Evolutionary conservation across 2,329 filamentous ascomycete genomes (phyloP).

Genomic region (Pseudocercospora eumusae): DNA sequence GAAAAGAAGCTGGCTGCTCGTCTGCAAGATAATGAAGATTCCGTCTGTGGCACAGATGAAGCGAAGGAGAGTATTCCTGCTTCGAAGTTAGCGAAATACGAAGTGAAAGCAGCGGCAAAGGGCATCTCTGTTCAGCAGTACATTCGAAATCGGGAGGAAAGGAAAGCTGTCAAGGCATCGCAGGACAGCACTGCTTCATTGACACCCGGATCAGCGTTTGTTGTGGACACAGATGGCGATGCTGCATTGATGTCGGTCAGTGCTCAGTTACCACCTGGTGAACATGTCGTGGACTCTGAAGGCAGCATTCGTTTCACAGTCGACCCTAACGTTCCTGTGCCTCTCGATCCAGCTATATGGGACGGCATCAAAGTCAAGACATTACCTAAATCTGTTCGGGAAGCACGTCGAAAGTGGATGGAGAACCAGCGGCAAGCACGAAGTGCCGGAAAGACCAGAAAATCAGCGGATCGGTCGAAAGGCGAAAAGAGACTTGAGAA

Average conservation of each 20-base stretch:
- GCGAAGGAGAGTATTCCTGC: slow-evolving; percentile 27
- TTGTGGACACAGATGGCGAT: slow-evolving; percentile 27
- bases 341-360: slow-evolving; percentile 29
- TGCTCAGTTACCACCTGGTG: background rate
- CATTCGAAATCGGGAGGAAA: slow-evolving; percentile 28
- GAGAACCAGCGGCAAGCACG: slow-evolving; percentile 19
- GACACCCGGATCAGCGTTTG: slow-evolving; percentile 14
- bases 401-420: slow-evolving; percentile 29
- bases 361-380: slow-evolving; percentile 22
- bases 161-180: slow-evolving; percentile 25
- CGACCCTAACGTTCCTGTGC: slow-evolving; percentile 16
- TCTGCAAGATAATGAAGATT: slow-evolving; percentile 12
- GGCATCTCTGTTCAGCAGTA: slow-evolving; percentile 43
- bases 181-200: slow-evolving; percentile 3
- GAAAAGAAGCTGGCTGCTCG: slow-evolving; percentile 13
- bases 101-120: slow-evolving; percentile 42
- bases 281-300: slow-evolving; percentile 19
- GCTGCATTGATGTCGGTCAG: background rate
- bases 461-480: slow-evolving; percentile 8
- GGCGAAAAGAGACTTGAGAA: slow-evolving; percentile 18
- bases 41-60: slow-evolving; percentile 6
- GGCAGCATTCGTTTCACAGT: slow-evolving; percentile 23
- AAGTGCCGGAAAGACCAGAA: slow-evolving; percentile 2
- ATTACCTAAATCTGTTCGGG: slow-evolving; percentile 28
- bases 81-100: slow-evolving; percentile 38